Evolutionary conservation across 2,329 filamentous ascomycete species (phyloP), one percentile per base, ranked within the genome.

Genomic region (Metarhizium brunneum): DNA sequence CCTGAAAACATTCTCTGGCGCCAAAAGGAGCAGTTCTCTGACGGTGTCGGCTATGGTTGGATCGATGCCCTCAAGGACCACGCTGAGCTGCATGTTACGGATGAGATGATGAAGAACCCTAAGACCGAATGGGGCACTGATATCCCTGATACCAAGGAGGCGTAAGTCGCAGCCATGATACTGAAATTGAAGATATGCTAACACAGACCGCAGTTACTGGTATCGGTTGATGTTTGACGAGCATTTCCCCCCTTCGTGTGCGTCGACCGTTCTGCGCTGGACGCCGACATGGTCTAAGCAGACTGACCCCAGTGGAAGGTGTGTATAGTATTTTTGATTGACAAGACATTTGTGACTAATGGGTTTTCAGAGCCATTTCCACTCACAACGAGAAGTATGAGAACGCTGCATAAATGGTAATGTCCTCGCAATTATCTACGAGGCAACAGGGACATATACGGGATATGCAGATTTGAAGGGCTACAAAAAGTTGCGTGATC

Each of bases 1-100:
- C 94, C 95, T 7, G 86, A 96, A 18, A 85, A 92, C 71, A 99
- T 99, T 64, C 85, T 99, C 56, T 99, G 90, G 88, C 83, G 95
- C 69, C 95, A 99, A 76, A 99, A 99, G 84, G 94, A 99, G 78
- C 94, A 99, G 76, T 99, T 99, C 79, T 95, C 88, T 57, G 95
- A 99, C 67, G 95, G 94, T 70, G 94, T 99, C 56, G 94, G 94
- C 56, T 99, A 99, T 76, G 92, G 94, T 60, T 99, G 94, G 94
- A 99, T 99, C 69, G 94, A 99, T 68, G 88, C 86, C 6, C 84
- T 99, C 66, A 97, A 96, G 81, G 94, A 97, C 74, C 89, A 87
- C 67, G 94, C 94, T 38, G 91, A 95, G 75, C 72, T 85, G 61
- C 84, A 94, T 56, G 87, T 99, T 55, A 95, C 89, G 18, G 92